Evolutionary conservation across 208 protist genomes (phyloP).

Genomic region (Vickermania spadyakhi): DNA sequence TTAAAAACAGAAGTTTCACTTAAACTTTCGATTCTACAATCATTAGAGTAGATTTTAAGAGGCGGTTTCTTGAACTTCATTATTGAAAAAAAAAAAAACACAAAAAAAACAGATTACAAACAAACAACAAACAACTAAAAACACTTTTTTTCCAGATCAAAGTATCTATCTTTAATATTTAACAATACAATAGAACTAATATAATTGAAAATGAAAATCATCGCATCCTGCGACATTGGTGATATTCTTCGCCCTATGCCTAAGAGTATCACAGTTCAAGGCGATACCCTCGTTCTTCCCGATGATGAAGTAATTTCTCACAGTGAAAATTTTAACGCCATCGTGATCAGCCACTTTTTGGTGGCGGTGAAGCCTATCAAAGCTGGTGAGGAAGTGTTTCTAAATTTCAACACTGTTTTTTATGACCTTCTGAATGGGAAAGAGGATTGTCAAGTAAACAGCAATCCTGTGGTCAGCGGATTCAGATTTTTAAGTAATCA

Average conservation of each 20-base stretch:
- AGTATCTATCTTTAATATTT: too few relatives aligned
- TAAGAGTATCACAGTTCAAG: constrained; percentile 19
- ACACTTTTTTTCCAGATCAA: constrained; percentile 2
- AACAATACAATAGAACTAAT: constrained; percentile 11
- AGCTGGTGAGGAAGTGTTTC: constrained; percentile 28
- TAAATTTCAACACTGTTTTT: constrained; percentile 63
- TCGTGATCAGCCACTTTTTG: constrained; percentile 71
- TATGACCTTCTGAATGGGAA: constrained; percentile 12
- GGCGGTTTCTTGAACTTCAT: not conserved
- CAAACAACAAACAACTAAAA: too few relatives aligned
- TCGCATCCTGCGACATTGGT: constrained; percentile 22
- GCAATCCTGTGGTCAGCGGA: constrained; percentile 23
- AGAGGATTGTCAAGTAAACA: not conserved
- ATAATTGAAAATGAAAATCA: constrained; percentile 30
- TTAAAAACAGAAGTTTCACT: too few relatives aligned
- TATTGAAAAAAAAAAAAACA: constrained; percentile 9
- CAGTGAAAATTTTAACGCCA: constrained; percentile 49
- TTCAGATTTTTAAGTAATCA: constrained; percentile 52
- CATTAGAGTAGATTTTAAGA: too few relatives aligned
- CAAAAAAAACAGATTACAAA: constrained; percentile 9
- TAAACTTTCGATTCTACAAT: too few relatives aligned
- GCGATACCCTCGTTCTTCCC: constrained; percentile 34
- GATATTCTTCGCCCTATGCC: constrained; percentile 65
- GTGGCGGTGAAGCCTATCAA: constrained; percentile 34
- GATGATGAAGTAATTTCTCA: constrained; percentile 36